phyloP scores from a whole-genome alignment of 1,284 basidiomycete genomes.

The Puccinia horiana region DNA sequence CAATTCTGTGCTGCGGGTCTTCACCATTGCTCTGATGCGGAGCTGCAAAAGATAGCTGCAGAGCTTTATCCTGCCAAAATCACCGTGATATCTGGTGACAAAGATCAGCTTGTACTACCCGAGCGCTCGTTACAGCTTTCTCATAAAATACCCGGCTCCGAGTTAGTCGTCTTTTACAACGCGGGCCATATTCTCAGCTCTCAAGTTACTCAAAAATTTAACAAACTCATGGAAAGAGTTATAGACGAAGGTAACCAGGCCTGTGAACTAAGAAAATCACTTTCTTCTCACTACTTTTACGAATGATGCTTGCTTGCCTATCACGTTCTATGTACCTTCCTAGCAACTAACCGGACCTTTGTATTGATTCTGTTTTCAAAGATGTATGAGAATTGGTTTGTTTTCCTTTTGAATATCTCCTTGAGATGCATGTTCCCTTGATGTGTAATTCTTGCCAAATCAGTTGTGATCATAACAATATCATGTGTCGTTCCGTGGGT shows the following conservation, averaged over 20 bases:
- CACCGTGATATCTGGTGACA: conserved; percentile 56
- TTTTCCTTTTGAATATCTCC: background rate
- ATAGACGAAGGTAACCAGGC: conserved; percentile 8
- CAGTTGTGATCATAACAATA: too few relatives aligned
- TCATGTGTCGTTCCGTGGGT: too few relatives aligned
- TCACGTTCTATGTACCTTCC: background rate
- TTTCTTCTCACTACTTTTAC: background rate
- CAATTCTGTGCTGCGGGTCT: conserved; percentile 56
- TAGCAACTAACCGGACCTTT: background rate
- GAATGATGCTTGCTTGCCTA: background rate
- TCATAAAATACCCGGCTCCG: conserved; percentile 53
- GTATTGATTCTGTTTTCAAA: background rate
- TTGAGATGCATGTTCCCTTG: background rate
- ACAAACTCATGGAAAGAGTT: conserved; percentile 13
- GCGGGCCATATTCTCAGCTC: conserved; percentile 56
- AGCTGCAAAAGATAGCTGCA: conserved; percentile 52
- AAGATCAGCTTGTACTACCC: conserved; percentile 57
- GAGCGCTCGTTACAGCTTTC: conserved; percentile 54
- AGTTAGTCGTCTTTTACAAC: conserved; percentile 52
- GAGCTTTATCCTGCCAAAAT: conserved; percentile 52
- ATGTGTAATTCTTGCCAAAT: too few relatives aligned
- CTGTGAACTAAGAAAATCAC: background rate
- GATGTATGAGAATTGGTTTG: background rate
- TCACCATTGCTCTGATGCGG: conserved; percentile 53
- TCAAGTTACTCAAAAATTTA: conserved; percentile 49